phyloP scores from a whole-genome alignment of 768 basidiomycete genomes.

The Mycena albidolilacea region DNA sequence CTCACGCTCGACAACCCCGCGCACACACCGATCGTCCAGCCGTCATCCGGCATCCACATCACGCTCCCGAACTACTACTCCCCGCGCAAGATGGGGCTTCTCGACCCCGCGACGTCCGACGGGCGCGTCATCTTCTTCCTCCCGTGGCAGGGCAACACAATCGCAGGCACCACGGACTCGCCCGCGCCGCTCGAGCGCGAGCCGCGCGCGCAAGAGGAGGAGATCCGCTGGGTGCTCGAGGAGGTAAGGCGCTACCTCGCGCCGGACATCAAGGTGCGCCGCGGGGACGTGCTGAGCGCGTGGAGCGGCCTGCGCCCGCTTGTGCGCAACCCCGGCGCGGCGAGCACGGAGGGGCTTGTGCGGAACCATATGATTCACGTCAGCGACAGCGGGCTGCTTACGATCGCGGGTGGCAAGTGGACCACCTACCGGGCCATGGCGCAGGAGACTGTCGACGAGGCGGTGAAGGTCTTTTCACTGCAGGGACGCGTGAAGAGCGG shows the following conservation, averaged over 20 bases:
- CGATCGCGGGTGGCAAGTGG: slow-evolving; percentile 99
- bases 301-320: slow-evolving; percentile 95
- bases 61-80: slow-evolving; percentile 98
- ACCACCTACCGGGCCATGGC: slow-evolving; percentile 98
- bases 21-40: slow-evolving; percentile 90
- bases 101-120: slow-evolving; percentile 96
- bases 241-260: slow-evolving; percentile 92
- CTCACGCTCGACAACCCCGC: slow-evolving; percentile 84
- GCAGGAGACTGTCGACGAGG: slow-evolving; percentile 92
- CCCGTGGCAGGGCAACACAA: slow-evolving; percentile 98
- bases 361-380: slow-evolving; percentile 95
- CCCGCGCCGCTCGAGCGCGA: slow-evolving; percentile 79
- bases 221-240: slow-evolving; percentile 96
- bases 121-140: slow-evolving; percentile 99
- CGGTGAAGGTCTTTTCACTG: slow-evolving; percentile 84
- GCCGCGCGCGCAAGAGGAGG: slow-evolving; percentile 90
- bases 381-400: slow-evolving; percentile 84
- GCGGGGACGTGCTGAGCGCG: slow-evolving; percentile 95
- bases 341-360: slow-evolving; percentile 89
- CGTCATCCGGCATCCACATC: slow-evolving; percentile 95
- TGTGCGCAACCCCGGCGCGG: slow-evolving; percentile 80
- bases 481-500: slow-evolving; percentile 65
- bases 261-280: slow-evolving; percentile 93
- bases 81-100: slow-evolving; percentile 93
- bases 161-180: slow-evolving; percentile 96